phyloP scores from a whole-genome alignment of 192 early-diverging fungal genomes.

The Polychytrium aggregatum region DNA sequence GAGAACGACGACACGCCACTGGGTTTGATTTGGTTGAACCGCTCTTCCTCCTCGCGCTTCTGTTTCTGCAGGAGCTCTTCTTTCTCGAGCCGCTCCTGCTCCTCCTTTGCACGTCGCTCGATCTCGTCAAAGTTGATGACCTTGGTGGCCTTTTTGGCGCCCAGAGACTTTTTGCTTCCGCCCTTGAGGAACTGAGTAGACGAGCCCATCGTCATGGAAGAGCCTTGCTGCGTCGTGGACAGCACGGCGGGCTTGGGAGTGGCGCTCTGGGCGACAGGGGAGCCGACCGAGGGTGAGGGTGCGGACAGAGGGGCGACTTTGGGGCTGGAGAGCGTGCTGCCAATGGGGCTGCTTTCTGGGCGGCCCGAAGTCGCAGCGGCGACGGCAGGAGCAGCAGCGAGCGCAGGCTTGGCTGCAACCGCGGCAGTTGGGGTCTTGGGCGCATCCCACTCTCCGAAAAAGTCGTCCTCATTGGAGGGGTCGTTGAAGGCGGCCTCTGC shows the following conservation, averaged over 20 bases:
- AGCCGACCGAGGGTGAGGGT: no score
- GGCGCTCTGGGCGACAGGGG: no score
- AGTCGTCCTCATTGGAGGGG: slow-evolving; percentile 39
- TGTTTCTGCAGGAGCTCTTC: slow-evolving; percentile 29
- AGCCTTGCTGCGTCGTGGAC: no score
- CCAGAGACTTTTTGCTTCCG: slow-evolving; percentile 54
- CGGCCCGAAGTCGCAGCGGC: slow-evolving; percentile 16
- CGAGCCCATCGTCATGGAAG: no score
- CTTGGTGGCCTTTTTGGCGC: slow-evolving; percentile 77
- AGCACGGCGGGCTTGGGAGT: no score
- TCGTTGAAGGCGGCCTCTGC: slow-evolving; percentile 7
- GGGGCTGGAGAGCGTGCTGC: no score
- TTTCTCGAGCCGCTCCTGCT: slow-evolving; percentile 48
- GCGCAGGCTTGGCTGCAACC: slow-evolving; percentile 4
- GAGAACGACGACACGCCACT: no score
- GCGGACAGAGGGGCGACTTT: no score
- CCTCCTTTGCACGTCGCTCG: slow-evolving; percentile 77
- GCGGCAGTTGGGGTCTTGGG: no score
- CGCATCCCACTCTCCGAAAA: slow-evolving; percentile 55
- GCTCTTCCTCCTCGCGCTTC: slow-evolving; percentile 20
- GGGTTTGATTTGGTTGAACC: no score
- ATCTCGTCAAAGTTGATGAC: slow-evolving; percentile 87
- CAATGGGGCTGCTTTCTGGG: no score
- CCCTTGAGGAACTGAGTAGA: no score
- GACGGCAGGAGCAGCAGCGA: slow-evolving; percentile 9